These are phyloP conservation scores for Melocanna baccifera DNA, from an alignment of 176 grass and related monocot species.

Conservation along the genomic window DNA sequence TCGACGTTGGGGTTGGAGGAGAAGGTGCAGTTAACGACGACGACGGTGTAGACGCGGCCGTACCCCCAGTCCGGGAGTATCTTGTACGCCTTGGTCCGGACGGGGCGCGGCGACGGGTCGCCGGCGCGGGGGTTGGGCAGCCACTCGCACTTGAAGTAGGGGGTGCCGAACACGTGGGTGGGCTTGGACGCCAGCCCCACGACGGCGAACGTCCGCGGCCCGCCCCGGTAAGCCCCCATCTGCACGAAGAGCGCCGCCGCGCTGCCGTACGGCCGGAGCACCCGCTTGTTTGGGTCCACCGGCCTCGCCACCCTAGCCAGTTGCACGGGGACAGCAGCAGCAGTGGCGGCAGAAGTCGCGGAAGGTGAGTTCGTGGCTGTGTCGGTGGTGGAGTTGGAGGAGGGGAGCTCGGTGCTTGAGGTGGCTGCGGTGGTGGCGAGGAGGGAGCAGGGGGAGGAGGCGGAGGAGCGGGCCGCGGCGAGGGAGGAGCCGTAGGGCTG, in stretches of 20 bases:
- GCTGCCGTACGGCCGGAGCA: conserved; percentile 63
- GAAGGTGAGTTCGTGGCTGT: neutral
- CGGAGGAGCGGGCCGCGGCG: conserved; percentile 32
- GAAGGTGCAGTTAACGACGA: conserved; percentile 94
- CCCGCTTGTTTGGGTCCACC: conserved; percentile 59
- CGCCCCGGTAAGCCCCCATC: conserved; percentile 89
- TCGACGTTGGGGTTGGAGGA: conserved; percentile 63
- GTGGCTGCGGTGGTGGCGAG: neutral
- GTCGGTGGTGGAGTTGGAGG: neutral
- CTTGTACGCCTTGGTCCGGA: conserved; percentile 82
- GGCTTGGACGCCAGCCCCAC: conserved; percentile 86
- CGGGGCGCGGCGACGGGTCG: conserved; percentile 39
- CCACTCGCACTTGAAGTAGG: conserved; percentile 98
- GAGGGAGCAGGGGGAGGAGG: conserved; percentile 15
- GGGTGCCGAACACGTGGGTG: conserved; percentile 64
- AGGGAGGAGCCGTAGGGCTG: conserved; percentile 75
- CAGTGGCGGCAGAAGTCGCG: neutral
- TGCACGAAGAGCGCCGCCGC: conserved; percentile 84
- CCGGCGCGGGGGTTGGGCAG: conserved; percentile 40
- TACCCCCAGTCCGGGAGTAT: conserved; percentile 95
- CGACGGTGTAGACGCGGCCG: conserved; percentile 83
- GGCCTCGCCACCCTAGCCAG: neutral
- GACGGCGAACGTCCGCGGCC: conserved; percentile 63
- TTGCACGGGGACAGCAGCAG: neutral
- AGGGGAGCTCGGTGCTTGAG: neutral